Evolutionary conservation across 2,329 filamentous ascomycete genomes (phyloP).

Genomic region (Tympanopsis confertula): DNA sequence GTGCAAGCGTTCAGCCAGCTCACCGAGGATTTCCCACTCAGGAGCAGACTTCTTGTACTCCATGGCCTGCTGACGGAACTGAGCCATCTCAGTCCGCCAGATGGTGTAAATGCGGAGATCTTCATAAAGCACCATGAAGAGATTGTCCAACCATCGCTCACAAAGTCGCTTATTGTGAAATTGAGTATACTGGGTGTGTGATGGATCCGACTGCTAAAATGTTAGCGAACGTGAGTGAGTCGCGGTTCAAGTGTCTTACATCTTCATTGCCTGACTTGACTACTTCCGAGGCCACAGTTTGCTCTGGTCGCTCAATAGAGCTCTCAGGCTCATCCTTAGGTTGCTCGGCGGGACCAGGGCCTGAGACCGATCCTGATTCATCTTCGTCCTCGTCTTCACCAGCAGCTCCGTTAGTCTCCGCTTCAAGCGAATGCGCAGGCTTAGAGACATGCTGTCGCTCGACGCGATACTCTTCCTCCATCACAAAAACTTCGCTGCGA

Average conservation of each 20-base stretch:
- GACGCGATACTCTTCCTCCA: constrained; percentile 95
- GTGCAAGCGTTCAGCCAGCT: constrained; percentile 83
- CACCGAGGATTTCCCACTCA: constrained; percentile 95
- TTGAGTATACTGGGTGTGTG: constrained; percentile 31
- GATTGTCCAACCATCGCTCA: constrained; percentile 92
- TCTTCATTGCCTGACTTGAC: constrained; percentile 67
- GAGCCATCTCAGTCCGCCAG: constrained; percentile 95
- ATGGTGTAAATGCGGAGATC: constrained; percentile 97
- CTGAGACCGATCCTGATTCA: constrained; percentile 7
- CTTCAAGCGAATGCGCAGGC: constrained; percentile 33
- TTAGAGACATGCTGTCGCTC: constrained; percentile 60
- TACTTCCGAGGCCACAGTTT: constrained; percentile 66
- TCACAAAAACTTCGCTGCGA: constrained; percentile 93
- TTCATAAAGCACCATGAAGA: constrained; percentile 99
- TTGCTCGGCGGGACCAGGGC: constrained; percentile 7
- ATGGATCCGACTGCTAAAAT: constrained; percentile 1
- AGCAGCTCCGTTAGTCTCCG: constrained; percentile 25
- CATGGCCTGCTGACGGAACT: constrained; percentile 84
- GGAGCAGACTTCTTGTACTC: constrained; percentile 94
- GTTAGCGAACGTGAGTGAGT: neutral
- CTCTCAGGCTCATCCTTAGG: constrained; percentile 8
- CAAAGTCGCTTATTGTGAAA: constrained; percentile 96
- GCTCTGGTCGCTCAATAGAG: constrained; percentile 66
- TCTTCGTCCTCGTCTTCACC: constrained; percentile 14
- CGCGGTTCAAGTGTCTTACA: constrained; percentile 26